Base-by-base conservation (phyloP, 306 rosid genomes). In the Lupinus albus region DNA sequence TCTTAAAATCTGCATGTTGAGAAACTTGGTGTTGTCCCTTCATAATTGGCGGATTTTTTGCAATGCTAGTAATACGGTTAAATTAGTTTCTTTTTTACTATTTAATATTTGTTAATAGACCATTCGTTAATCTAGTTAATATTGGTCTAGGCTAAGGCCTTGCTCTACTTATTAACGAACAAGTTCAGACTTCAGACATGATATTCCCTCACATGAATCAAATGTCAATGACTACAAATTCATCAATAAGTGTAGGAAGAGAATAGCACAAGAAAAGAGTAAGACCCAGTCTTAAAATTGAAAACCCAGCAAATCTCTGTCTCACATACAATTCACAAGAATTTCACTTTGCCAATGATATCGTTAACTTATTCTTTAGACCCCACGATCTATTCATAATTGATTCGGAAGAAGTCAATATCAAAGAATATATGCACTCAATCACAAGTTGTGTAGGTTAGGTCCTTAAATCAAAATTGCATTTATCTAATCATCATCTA, bases 1-100 rank as follows among this genome's bases (percentile, higher is more conserved):
- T 79, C 84, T 83, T 61, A 63, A 15, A 78, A 35, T 78, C 67
- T 67, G 67, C 45, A 51, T n/a, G n/a, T n/a, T n/a, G n/a, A n/a
- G n/a, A n/a, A n/a, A n/a, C n/a, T n/a, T n/a, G n/a, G n/a, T n/a
- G 25, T 20, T 20, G 25, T 20, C 25, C 25, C 25, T 20, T 2
- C 1, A 20, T 20, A 20, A 20, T 20, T 20, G 25, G 25, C 25
- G 25, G 2, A 20, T 20, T 20, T 20, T 20, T 20, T 20, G 25
- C 25, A 20, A 20, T 20, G 25, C 25, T 20, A 20, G 25, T 20
- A 20, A 20, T 20, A 20, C 25, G 1, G 2, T 1, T 20, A 20
- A 20, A 20, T 20, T 20, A 20, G 2, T 20, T 20, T 20, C n/a
- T 20, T 20, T 20, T 20, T 2, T 1, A 20, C 25, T 2, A 20